Evolutionary conservation across 495 filamentous ascomycete species (phyloP).

Genomic region (Daldinia vernicosa): DNA sequence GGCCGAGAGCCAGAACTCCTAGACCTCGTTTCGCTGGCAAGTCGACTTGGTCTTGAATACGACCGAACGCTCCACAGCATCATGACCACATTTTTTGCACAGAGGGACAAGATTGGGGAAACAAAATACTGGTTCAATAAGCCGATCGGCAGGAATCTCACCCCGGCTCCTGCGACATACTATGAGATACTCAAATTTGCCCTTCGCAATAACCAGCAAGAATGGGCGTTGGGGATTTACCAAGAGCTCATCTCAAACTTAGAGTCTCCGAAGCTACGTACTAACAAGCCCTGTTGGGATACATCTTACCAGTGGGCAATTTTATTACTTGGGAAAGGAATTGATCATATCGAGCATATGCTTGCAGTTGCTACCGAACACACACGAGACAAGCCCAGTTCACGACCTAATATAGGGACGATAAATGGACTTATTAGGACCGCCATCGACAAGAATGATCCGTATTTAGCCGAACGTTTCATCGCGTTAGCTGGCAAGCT

Average conservation of each 20-base stretch:
- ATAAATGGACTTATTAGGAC: constrained; percentile 80
- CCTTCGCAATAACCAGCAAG: constrained; percentile 61
- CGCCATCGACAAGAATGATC: constrained; percentile 73
- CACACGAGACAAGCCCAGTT: constrained; percentile 51
- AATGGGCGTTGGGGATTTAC: constrained; percentile 72
- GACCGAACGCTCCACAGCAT: constrained; percentile 53
- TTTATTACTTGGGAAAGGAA: constrained; percentile 69
- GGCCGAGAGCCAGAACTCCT: constrained; percentile 65
- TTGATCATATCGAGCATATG: constrained; percentile 75
- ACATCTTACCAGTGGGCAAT: constrained; percentile 80
- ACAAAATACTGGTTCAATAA: constrained; percentile 73
- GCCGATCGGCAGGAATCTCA: constrained; percentile 54
- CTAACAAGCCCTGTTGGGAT: constrained; percentile 67
- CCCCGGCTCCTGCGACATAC: constrained; percentile 57
- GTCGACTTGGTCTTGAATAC: constrained; percentile 46
- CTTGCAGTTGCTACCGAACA: constrained; percentile 66
- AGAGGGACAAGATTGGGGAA: constrained; percentile 57
- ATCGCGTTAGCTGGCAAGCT: constrained; percentile 68
- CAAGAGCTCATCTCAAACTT: constrained; percentile 60
- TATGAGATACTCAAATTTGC: constrained; percentile 61
- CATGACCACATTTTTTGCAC: constrained; percentile 63
- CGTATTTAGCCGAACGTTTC: constrained; percentile 78
- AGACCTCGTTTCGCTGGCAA: constrained; percentile 48
- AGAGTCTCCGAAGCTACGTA: constrained; percentile 42
- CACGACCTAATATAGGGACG: constrained; percentile 69